phyloP scores from a whole-genome alignment of 352 stramenopile species.

The Achlya hypogyna region DNA sequence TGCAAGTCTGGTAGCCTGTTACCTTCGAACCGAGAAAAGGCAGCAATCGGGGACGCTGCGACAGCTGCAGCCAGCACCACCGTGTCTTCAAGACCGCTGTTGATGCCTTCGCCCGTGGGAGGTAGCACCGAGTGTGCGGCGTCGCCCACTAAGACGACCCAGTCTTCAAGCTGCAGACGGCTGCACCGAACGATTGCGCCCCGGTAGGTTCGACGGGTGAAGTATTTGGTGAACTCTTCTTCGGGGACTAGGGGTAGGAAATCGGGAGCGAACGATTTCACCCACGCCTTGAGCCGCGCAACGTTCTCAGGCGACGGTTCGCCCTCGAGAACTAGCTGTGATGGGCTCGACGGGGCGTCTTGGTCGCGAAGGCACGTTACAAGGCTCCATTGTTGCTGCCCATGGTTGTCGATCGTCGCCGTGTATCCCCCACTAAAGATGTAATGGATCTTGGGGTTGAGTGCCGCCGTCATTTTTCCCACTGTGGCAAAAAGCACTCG shows the following conservation, averaged over 20 bases:
- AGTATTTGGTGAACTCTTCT: slow-evolving; percentile 2
- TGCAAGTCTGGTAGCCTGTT: neutral
- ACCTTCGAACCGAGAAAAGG: neutral
- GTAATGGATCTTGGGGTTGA: slow-evolving; percentile 5
- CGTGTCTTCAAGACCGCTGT: slow-evolving; percentile 9
- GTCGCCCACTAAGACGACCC: slow-evolving; percentile 10
- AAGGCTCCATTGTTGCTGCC: slow-evolving; percentile 7
- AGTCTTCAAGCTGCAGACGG: neutral
- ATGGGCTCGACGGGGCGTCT: neutral
- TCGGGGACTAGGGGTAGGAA: neutral
- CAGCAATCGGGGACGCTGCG: neutral
- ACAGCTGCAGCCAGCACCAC: neutral
- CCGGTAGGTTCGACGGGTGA: slow-evolving; percentile 12
- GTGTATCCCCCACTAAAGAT: slow-evolving; percentile 17
- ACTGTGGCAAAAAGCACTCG: slow-evolving; percentile 5
- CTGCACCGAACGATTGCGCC: slow-evolving; percentile 9
- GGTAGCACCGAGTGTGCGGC: slow-evolving; percentile 14
- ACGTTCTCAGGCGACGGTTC: slow-evolving; percentile 2
- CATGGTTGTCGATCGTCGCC: slow-evolving; percentile 11
- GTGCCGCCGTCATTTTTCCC: neutral
- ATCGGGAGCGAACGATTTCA: slow-evolving; percentile 1
- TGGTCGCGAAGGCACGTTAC: neutral
- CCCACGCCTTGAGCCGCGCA: slow-evolving; percentile 8
- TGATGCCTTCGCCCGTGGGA: slow-evolving; percentile 17
- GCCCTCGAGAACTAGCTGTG: neutral